Base-by-base conservation (phyloP, 2,329 filamentous ascomycete genomes). In the Thermoascus crustaceus region DNA sequence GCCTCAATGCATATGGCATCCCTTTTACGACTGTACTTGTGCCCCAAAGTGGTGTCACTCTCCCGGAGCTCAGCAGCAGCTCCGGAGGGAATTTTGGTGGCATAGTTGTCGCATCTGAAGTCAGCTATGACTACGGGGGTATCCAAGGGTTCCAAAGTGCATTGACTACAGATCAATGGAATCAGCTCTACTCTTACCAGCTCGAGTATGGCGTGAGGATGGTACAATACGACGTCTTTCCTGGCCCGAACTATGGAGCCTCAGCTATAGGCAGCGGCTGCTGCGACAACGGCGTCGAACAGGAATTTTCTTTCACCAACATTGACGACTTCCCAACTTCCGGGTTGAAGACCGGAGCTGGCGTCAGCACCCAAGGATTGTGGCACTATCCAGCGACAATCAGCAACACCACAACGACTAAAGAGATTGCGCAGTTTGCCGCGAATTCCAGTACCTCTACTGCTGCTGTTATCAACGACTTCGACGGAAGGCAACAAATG, bases 1-100 rank as follows among this genome's bases (percentile, higher is more conserved):
- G 75, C 16, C 64, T 80, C 6, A 70, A 74, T 47, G 74, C 65
- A 38, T 79, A 80, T 46, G 75, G 73, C 20, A 78, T 80, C 42
- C 73, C 75, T 1, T 78, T 67, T 46, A 61, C 76, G 44, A 62
- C 68, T 4, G 48, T 77, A 7, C 44, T 70, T 13, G 72, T 80
- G n/a, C 73, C 74, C 5, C 61, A 72, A 45, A 47, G 50, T 5
- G 75, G 75, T 9, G 57, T 64, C 4, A 45, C 57, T 11, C 66
- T 80, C 18, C 76, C 76, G 1, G 42, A 55, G 0, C 63, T 80
- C 20, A 77, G 72, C 47, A 60, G 61, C 8, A 65, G 65, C 2
- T 45, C 58, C 0, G 53, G 61, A 34, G 75, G 75, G 41, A 77
- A 75, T 51, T 79, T 71, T 46, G 75, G 73, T 14, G 74, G 72